A percentile compares a stretch with the other conserved stretches of the same genome.
Evolutionary conservation across 1,284 basidiomycete genomes (phyloP).

Genomic region (Ganoderma lingzhi): DNA sequence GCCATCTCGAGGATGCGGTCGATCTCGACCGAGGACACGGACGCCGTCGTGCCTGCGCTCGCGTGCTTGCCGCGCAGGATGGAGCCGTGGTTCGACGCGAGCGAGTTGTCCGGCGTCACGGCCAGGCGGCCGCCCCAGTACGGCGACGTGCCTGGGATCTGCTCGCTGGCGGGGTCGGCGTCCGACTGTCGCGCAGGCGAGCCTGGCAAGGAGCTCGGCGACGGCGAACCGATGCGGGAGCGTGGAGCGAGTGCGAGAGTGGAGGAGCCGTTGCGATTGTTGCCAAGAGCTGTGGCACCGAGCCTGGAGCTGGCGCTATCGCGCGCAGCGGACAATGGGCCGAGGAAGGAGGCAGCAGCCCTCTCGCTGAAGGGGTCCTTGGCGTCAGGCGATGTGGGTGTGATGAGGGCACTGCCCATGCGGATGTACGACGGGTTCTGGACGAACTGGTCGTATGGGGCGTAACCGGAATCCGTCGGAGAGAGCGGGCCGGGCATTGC

Average conservation of each 20-base stretch:
- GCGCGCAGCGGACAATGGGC: conserved; percentile 27
- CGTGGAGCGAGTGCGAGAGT: conserved; percentile 15
- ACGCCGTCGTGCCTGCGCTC: conserved; percentile 20
- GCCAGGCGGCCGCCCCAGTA: conserved; percentile 30
- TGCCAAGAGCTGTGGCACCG: conserved; percentile 30
- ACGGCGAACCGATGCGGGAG: background rate
- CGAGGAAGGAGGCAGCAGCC: conserved; percentile 23
- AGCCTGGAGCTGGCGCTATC: conserved; percentile 21
- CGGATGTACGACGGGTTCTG: conserved; percentile 31
- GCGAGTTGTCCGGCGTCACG: conserved; percentile 31
- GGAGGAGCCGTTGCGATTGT: conserved; percentile 20
- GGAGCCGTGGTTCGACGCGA: conserved; percentile 16
- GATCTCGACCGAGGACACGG: conserved; percentile 53
- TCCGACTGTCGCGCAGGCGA: conserved; percentile 19
- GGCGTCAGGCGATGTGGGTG: conserved; percentile 26
- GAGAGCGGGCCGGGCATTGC: conserved; percentile 21
- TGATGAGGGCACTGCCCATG: conserved; percentile 24
- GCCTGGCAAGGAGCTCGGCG: conserved; percentile 11
- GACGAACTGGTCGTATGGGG: conserved; percentile 19
- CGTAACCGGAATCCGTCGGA: conserved; percentile 21
- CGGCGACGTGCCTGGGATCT: conserved; percentile 25
- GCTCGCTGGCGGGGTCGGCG: conserved; percentile 21
- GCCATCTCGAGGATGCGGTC: conserved; percentile 63
- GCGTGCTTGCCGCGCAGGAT: conserved; percentile 23
- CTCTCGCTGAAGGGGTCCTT: conserved; percentile 29